Conservation (phyloP, 768 basidiomycete species). For the Suillus subluteus region DNA sequence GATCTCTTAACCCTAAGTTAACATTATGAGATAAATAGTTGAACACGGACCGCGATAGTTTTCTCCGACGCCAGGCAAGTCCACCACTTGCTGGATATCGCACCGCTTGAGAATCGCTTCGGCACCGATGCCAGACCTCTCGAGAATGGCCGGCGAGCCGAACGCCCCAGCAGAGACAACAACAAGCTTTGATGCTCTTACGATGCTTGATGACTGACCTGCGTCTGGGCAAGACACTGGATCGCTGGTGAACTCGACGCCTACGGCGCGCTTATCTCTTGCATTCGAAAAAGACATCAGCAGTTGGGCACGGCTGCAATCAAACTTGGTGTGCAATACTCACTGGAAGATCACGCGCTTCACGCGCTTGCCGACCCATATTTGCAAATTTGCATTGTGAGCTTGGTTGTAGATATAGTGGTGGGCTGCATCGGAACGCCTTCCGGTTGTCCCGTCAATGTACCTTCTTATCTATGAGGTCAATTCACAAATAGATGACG, state of each 20-base stretch:
- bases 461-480: too few relatives aligned
- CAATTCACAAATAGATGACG: too few relatives aligned
- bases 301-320: background rate
- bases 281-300: background rate
- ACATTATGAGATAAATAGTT: too few relatives aligned
- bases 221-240: constrained; percentile 24
- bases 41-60: constrained; percentile 40
- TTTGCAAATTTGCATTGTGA: too few relatives aligned
- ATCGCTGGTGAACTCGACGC: constrained; percentile 40
- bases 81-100: constrained; percentile 34
- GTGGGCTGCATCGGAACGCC: too few relatives aligned
- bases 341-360: constrained; percentile 36
- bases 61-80: constrained; percentile 48
- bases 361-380: too few relatives aligned
- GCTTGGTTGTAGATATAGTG: too few relatives aligned
- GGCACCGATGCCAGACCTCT: constrained; percentile 52
- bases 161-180: constrained; percentile 44
- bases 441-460: too few relatives aligned
- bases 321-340: constrained; percentile 5
- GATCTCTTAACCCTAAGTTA: constrained; percentile 25
- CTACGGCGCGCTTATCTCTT: constrained; percentile 41
- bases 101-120: constrained; percentile 29
- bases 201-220: constrained; percentile 16
- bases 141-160: constrained; percentile 54
- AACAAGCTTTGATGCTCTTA: constrained; percentile 38